Evolutionary conservation across 2,329 filamentous ascomycete species (phyloP), one percentile per base, ranked within the genome.

Genomic region (Fusarium floridanum): DNA sequence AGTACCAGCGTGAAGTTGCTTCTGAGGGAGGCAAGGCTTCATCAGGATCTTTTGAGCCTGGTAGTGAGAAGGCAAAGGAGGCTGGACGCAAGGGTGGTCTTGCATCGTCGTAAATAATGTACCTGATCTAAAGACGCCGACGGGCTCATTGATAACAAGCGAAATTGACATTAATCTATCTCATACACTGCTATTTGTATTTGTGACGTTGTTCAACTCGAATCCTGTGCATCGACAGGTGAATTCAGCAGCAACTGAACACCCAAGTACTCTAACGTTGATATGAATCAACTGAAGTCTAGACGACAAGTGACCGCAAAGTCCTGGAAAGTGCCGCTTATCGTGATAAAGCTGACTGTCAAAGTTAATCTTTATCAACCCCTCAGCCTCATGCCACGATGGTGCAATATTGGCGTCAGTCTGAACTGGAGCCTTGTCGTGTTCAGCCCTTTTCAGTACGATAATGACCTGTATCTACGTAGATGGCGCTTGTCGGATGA

Each of bases 21-120:
- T 90, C 88, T 12, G 82, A 84, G 78, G 89, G 89, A 11, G 88
- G 88, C 6, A 82, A 89, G 61, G 85, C 86, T 0, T 89, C 88
- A 0, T 83, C 84, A 39, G 88, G 89, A 6, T 88, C 85, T 4
- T 91, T 91, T 64, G 86, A 90, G 75, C 84, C 84, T 1, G 87
- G 88, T 8, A 87, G 85, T 57, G 85, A 88, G 78, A 85, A 83
- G 69, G 88, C 88, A 3, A 84, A 82, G 57, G 88, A 89, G 78
- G 88, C 88, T 20, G 88, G 88, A 4, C 82, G 83, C 36, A 90
- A 90, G 81, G 88, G 88, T 5, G 88, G 88, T n/a, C 56, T 76
- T 5, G 56, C 50, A 6, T 78, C 69, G 5, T 72, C 16, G 48
- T 50, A 32, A 32, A 32, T 10, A 11, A 14, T 48, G 29, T 55